Evolutionary conservation across 2,329 filamentous ascomycete genomes (phyloP), one percentile per base, ranked within the genome.

Genomic region (Aureobasidium namibiae): DNA sequence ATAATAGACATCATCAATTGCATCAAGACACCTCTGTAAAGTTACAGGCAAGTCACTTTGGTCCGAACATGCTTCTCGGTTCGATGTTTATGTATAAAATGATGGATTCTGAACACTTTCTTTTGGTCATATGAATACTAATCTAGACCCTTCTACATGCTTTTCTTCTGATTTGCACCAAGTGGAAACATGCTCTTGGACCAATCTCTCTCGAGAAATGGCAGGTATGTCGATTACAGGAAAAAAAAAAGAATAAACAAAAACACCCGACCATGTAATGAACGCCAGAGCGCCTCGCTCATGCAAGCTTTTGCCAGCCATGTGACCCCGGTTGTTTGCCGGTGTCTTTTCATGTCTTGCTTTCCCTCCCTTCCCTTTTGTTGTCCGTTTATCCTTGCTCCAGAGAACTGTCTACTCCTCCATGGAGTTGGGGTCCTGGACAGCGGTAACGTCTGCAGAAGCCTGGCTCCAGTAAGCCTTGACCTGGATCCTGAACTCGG

Each of bases 401-500:
- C 21, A 26, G 8, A 21, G 3, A 4, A 5, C 3, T 18, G 10
- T 11, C 34, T 59, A 59, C 59, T 70, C 67, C 60, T 70, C 66
- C 68, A 69, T 70, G 34, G 60, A 63, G 24, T 63, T 62, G 53
- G 54, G 31, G 21, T 60, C 62, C 23, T 70, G 67, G 36, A 72
- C 66, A 44, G 64, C 67, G 41, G 66, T 71, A 7, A 73, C 69
- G 31, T 71, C 68, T 57, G 68, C 63, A 11, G 65, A 66, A 14
- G 64, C 67, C 23, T 67, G 66, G 62, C 69, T 72, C 71, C 71
- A 74, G 54, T 72, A 72, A 13, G 91, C 92, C 73, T 88, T 77
- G 65, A 95, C 76, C 68, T 85, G 81, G 61, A 99, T 85, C 72
- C 81, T 86, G 78, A 99, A 99, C 77, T 97, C 91, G 61, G 90